Conservation (phyloP, 257 asterid species). For the Ajuga chamaepitys region DNA sequence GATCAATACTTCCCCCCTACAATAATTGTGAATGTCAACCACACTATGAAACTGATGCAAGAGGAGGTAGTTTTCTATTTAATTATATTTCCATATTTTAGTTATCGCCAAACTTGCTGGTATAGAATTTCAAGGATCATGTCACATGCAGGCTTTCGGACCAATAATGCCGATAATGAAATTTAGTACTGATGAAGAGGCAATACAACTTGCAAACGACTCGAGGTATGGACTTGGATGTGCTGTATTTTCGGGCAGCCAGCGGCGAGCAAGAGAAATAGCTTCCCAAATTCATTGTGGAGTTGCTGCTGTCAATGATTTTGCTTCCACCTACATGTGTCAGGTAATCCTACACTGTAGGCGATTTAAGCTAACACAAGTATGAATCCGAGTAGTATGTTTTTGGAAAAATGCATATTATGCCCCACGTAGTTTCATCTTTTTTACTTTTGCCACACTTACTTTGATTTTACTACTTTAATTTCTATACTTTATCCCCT, state of each 20-base stretch:
- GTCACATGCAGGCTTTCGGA: slow-evolving; percentile 78
- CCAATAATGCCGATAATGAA: slow-evolving; percentile 95
- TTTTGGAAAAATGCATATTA: too few relatives aligned
- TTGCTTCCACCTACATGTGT: slow-evolving; percentile 91
- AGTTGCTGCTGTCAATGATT: slow-evolving; percentile 84
- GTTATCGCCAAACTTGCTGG: slow-evolving; percentile 3
- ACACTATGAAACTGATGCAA: slow-evolving; percentile 92
- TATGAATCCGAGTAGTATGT: not conserved
- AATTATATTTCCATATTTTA: not conserved
- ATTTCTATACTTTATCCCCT: too few relatives aligned
- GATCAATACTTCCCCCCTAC: slow-evolving; percentile 99
- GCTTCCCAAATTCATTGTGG: slow-evolving; percentile 89
- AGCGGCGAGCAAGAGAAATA: slow-evolving; percentile 64
- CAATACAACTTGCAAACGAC: slow-evolving; percentile 76
- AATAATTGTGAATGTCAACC: slow-evolving; percentile 76
- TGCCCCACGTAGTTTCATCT: too few relatives aligned
- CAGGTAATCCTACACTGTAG: slow-evolving; percentile 47
- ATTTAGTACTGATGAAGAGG: slow-evolving; percentile 92
- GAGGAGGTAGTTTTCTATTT: slow-evolving; percentile 60
- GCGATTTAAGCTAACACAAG: not conserved
- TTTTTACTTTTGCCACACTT: too few relatives aligned
- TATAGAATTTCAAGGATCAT: slow-evolving; percentile 4
- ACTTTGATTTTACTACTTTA: too few relatives aligned
- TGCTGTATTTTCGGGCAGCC: slow-evolving; percentile 98
- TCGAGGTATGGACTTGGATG: slow-evolving; percentile 96